These are phyloP conservation scores for Citrus trifoliata DNA, from an alignment of 345 rosid genomes.

Conservation along the genomic window DNA sequence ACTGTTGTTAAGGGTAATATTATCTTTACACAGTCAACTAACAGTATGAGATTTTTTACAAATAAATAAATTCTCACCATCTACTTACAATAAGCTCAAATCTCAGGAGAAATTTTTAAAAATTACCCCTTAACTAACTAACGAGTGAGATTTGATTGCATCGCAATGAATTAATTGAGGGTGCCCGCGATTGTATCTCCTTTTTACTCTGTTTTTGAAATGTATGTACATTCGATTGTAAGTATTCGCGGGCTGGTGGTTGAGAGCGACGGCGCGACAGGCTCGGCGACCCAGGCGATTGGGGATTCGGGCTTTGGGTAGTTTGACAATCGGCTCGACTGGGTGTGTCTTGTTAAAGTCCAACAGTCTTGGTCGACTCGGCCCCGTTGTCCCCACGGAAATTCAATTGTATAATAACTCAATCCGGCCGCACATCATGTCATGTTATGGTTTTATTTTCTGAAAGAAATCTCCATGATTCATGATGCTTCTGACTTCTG, in stretches of 20 bases:
- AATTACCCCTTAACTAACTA: too few relatives aligned
- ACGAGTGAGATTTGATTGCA: background rate
- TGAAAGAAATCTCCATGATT: background rate
- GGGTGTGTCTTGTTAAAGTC: constrained; percentile 31
- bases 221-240: background rate
- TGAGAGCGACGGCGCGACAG: constrained; percentile 32
- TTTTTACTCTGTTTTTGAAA: background rate
- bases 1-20: too few relatives aligned
- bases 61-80: too few relatives aligned
- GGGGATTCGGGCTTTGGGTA: constrained; percentile 30
- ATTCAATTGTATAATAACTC: background rate
- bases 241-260: constrained; percentile 5
- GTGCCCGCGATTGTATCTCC: background rate
- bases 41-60: too few relatives aligned
- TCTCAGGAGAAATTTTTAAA: too few relatives aligned
- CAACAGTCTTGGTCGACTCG: constrained; percentile 27
- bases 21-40: too few relatives aligned
- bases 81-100: too few relatives aligned
- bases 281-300: constrained; percentile 18
- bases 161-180: background rate
- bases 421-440: constrained; percentile 13
- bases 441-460: background rate
- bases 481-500: background rate
- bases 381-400: constrained; percentile 40
- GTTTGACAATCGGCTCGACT: constrained; percentile 30